A percentile compares a stretch with the other conserved stretches of the same genome.
phyloP scores from a whole-genome alignment of 2,329 filamentous ascomycete species.

The Diplodia sapinea region DNA sequence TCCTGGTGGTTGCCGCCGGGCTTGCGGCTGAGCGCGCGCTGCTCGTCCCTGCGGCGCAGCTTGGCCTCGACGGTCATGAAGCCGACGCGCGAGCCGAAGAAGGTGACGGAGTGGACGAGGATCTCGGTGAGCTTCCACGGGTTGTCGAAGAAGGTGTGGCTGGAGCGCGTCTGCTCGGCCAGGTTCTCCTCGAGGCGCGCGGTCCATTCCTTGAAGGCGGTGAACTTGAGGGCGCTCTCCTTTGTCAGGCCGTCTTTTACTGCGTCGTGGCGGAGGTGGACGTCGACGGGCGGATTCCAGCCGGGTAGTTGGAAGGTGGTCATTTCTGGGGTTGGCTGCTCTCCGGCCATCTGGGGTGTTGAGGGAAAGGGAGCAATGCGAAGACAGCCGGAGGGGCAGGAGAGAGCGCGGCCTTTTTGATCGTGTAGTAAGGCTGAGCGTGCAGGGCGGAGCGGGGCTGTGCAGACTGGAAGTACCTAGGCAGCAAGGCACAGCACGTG shows the following conservation, averaged over 20 bases:
- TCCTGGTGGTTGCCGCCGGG: too few species aligned
- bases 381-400: too few species aligned
- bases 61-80: conserved; percentile 35
- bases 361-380: too few species aligned
- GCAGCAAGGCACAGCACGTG: too few species aligned
- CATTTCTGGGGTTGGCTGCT: background rate
- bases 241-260: background rate
- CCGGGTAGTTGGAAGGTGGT: background rate
- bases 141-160: background rate
- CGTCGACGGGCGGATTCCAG: background rate
- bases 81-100: background rate
- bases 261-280: background rate
- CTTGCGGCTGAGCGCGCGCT: conserved; percentile 39
- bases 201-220: background rate
- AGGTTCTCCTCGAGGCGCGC: background rate
- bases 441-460: too few species aligned
- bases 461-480: too few species aligned
- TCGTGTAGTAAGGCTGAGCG: too few species aligned
- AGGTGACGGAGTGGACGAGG: background rate
- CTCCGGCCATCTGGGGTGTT: background rate
- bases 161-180: background rate
- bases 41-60: background rate
- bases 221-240: background rate
- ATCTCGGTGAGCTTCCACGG: background rate
- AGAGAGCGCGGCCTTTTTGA: background rate